A percentile compares a stretch with the other conserved stretches of the same genome.
phyloP scores from a whole-genome alignment of 2,329 filamentous ascomycete species.

The Fusarium burgessii region DNA sequence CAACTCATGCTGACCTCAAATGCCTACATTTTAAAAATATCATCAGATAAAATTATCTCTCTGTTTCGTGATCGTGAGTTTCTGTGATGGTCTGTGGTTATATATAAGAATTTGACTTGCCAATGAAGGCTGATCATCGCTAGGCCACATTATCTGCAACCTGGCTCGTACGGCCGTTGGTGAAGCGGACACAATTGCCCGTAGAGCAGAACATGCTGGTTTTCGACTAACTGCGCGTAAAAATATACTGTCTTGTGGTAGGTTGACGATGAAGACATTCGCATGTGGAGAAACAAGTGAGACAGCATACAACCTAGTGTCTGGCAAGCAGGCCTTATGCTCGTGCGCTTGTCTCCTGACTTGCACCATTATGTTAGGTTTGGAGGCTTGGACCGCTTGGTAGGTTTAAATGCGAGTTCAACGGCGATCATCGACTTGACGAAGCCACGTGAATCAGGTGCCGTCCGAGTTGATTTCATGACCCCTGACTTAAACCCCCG shows the following conservation, averaged over 20 bases:
- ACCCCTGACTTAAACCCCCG: constrained; percentile 34
- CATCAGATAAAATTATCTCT: background rate
- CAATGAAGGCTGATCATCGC: constrained; percentile 16
- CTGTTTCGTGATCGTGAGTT: constrained; percentile 3
- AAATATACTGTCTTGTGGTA: constrained; percentile 13
- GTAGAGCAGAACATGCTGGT: constrained; percentile 23
- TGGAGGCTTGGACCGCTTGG: background rate
- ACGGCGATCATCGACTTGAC: constrained; percentile 29
- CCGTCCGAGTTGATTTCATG: constrained; percentile 36
- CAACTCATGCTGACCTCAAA: background rate
- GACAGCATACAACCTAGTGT: constrained; percentile 19
- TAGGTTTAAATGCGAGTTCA: background rate
- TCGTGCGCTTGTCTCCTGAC: constrained; percentile 12
- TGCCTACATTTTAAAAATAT: constrained; percentile 1
- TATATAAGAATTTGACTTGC: constrained; percentile 8
- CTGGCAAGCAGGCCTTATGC: constrained; percentile 2
- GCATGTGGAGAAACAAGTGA: constrained; percentile 25
- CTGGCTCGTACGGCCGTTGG: constrained; percentile 35
- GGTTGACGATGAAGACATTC: constrained; percentile 13
- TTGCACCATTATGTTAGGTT: constrained; percentile 6
- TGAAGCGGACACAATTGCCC: constrained; percentile 31
- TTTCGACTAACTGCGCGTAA: constrained; percentile 32
- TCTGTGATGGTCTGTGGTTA: constrained; percentile 16
- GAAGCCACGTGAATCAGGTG: constrained; percentile 45
- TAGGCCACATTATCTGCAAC: constrained; percentile 34